A percentile compares a stretch with the other conserved stretches of the same genome.
These are phyloP conservation scores for Aspergillus sojae DNA, from an alignment of 2,329 filamentous ascomycete genomes.

Conservation along the genomic window DNA sequence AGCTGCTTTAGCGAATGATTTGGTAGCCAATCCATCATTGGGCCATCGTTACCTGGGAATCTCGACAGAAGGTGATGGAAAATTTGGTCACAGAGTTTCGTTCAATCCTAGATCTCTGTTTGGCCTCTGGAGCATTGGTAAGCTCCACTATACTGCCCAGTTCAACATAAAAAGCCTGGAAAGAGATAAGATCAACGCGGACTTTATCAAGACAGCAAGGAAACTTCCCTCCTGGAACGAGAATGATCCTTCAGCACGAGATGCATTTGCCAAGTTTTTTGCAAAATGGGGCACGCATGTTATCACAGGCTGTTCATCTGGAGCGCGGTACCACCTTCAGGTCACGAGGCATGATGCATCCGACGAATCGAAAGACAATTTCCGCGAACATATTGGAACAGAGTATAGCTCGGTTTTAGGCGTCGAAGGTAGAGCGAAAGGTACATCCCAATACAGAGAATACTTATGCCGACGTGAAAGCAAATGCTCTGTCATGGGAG, in stretches of 20 bases:
- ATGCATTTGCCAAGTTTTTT: constrained; percentile 3
- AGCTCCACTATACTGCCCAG: constrained; percentile 1
- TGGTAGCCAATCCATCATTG: too few species aligned
- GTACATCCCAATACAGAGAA: constrained; percentile 2
- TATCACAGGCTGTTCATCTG: constrained; percentile 4
- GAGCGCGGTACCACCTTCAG: constrained; percentile 1
- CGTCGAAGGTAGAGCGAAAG: constrained; percentile 1
- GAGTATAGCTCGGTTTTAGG: constrained; percentile 1
- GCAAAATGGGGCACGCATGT: constrained; percentile 2
- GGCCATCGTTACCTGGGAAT: too few species aligned
- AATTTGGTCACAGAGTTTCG: too few species aligned
- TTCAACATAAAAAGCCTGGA: neutral
- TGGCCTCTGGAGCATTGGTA: constrained; percentile 1
- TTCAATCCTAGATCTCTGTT: too few species aligned
- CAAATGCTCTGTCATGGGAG: constrained; percentile 4
- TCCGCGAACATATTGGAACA: constrained; percentile 4
- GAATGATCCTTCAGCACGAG: constrained; percentile 1
- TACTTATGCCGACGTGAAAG: constrained; percentile 1
- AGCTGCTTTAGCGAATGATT: too few species aligned
- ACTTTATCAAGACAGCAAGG: constrained; percentile 1
- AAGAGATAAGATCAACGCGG: neutral
- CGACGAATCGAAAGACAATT: neutral
- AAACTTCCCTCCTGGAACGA: neutral
- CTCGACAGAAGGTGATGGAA: too few species aligned
- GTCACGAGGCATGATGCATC: constrained; percentile 1